A percentile compares a stretch with the other conserved stretches of the same genome.
These are phyloP conservation scores for Meyerozyma athensensis DNA, from an alignment of 1,139 yeast genomes.

Conservation along the genomic window DNA sequence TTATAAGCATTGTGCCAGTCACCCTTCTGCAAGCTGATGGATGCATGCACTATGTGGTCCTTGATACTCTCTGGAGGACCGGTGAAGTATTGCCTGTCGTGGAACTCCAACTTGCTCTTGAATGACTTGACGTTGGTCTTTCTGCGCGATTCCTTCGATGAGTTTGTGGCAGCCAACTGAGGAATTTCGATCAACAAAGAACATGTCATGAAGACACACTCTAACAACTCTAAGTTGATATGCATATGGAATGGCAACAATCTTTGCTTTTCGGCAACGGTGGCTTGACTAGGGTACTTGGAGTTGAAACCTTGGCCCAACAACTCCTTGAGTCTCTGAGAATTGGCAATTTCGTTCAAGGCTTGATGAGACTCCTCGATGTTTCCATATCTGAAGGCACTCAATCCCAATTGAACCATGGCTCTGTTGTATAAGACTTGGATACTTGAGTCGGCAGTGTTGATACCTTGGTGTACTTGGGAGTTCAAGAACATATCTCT, in stretches of 20 bases:
- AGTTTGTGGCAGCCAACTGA: slow-evolving; percentile 45
- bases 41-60: slow-evolving; percentile 91
- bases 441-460: slow-evolving; percentile 75
- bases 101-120: slow-evolving; percentile 87
- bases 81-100: slow-evolving; percentile 90
- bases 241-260: slow-evolving; percentile 98
- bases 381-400: slow-evolving; percentile 90
- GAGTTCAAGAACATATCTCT: slow-evolving; percentile 84
- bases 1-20: slow-evolving; percentile 81
- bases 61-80: slow-evolving; percentile 98
- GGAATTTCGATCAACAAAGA: slow-evolving; percentile 92
- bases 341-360: slow-evolving; percentile 82
- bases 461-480: slow-evolving; percentile 77
- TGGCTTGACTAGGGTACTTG: slow-evolving; percentile 53
- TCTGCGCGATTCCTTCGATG: slow-evolving; percentile 52
- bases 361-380: slow-evolving; percentile 85
- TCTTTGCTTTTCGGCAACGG: slow-evolving; percentile 66
- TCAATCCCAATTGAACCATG: slow-evolving; percentile 88
- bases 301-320: slow-evolving; percentile 90
- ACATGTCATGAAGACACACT: slow-evolving; percentile 88
- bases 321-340: slow-evolving; percentile 84
- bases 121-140: slow-evolving; percentile 75
- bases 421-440: slow-evolving; percentile 95
- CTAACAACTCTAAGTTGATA: slow-evolving; percentile 90
- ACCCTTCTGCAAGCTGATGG: slow-evolving; percentile 82